Evolutionary conservation across 306 rosid species (phyloP).

Genomic region (Rosa rugosa): DNA sequence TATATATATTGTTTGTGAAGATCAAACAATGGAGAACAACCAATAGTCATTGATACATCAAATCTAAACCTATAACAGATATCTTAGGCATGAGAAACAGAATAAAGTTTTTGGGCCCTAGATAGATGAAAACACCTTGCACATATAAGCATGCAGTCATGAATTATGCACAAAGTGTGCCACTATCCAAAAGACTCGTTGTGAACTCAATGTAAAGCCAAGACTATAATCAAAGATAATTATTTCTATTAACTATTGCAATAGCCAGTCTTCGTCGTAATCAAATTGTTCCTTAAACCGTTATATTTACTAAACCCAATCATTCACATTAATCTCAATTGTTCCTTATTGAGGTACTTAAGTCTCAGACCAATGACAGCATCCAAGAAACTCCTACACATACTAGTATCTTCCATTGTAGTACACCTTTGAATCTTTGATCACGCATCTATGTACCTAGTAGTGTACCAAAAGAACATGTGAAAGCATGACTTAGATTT

Average conservation of each 20-base stretch:
- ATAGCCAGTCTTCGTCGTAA: not conserved
- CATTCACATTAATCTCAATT: not conserved
- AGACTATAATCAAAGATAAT: not conserved
- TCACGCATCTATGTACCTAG: not conserved
- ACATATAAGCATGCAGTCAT: not conserved
- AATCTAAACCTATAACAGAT: no score
- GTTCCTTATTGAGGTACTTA: not conserved
- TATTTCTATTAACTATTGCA: not conserved
- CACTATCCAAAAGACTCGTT: not conserved
- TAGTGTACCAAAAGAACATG: not conserved
- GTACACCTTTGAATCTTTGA: not conserved
- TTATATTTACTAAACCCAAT: not conserved
- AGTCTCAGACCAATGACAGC: not conserved
- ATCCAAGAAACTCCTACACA: not conserved
- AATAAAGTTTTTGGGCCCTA: no score
- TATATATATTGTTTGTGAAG: no score
- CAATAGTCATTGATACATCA: no score
- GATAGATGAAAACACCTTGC: no score
- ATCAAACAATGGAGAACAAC: no score
- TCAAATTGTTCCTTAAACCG: not conserved
- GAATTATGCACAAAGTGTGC: not conserved
- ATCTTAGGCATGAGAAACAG: no score
- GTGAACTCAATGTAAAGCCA: not conserved
- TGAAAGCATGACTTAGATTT: conserved; percentile 14
- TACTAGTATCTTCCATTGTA: not conserved